A percentile compares a stretch with the other conserved stretches of the same genome.
Evolutionary conservation across 352 stramenopile species (phyloP).

Genomic region (Elongisporangium senticosum): DNA sequence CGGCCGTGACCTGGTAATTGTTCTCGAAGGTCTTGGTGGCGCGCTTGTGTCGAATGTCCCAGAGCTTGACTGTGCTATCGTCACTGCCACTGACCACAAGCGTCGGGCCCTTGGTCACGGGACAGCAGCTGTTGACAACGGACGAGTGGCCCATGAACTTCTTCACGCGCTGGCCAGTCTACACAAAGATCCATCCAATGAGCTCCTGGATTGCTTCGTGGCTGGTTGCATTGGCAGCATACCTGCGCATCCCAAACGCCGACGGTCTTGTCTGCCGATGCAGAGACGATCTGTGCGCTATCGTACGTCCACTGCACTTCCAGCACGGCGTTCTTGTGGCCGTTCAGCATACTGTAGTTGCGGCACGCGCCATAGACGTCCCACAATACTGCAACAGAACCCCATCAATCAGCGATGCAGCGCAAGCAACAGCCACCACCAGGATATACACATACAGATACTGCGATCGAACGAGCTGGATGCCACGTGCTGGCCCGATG

Average conservation of each 20-base stretch:
- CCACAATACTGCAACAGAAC: conserved; percentile 71
- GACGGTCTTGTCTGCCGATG: conserved; percentile 91
- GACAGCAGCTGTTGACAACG: conserved; percentile 90
- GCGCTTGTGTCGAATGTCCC: conserved; percentile 83
- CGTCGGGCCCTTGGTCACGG: conserved; percentile 73
- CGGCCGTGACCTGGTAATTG: conserved; percentile 87
- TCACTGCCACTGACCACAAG: conserved; percentile 89
- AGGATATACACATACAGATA: conserved; percentile 32
- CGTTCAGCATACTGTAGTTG: conserved; percentile 92
- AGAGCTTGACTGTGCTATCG: conserved; percentile 86
- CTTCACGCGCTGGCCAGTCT: conserved; percentile 81
- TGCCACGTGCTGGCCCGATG: conserved; percentile 57
- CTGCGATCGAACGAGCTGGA: conserved; percentile 69
- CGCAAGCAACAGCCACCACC: background rate
- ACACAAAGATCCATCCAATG: conserved; percentile 21
- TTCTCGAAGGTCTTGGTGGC: conserved; percentile 82
- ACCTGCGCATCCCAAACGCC: conserved; percentile 78
- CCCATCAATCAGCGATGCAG: background rate
- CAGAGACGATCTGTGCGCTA: conserved; percentile 81
- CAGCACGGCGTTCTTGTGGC: conserved; percentile 95
- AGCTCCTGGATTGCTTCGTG: background rate
- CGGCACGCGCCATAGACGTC: conserved; percentile 86
- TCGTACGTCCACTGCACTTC: conserved; percentile 92
- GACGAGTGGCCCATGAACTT: conserved; percentile 78
- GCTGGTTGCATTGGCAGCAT: background rate